A percentile compares a stretch with the other conserved stretches of the same genome.
These are phyloP conservation scores for Begonia peltatifolia DNA, from an alignment of 306 rosid species.

Conservation along the genomic window DNA sequence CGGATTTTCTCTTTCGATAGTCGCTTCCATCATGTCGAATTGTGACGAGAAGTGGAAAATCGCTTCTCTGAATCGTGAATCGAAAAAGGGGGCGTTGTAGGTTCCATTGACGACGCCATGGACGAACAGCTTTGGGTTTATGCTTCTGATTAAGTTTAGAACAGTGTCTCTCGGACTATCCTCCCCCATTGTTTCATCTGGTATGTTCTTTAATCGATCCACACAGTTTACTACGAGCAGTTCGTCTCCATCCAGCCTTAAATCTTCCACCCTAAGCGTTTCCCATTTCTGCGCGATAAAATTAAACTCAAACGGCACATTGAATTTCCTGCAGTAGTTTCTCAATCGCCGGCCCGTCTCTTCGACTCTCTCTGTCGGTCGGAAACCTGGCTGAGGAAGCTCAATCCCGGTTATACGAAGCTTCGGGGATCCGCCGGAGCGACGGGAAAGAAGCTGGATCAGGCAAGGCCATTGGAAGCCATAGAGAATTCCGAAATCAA, in stretches of 20 bases:
- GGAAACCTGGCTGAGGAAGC: constrained; percentile 30
- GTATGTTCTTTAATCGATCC: constrained; percentile 31
- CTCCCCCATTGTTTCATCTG: constrained; percentile 41
- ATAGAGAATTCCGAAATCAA: constrained; percentile 73
- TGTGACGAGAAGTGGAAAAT: constrained; percentile 42
- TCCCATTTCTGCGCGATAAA: constrained; percentile 58
- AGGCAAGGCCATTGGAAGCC: constrained; percentile 92
- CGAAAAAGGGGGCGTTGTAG: constrained; percentile 51
- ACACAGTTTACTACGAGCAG: constrained; percentile 34
- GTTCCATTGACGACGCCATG: constrained; percentile 29
- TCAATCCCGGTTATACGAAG: constrained; percentile 47
- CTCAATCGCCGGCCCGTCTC: constrained; percentile 29
- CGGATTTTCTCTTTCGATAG: constrained; percentile 20
- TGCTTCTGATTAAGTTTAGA: constrained; percentile 29
- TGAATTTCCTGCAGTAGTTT: constrained; percentile 18
- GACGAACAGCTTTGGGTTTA: constrained; percentile 32
- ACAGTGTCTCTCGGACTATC: constrained; percentile 49
- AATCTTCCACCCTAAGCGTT: constrained; percentile 34
- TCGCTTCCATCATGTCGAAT: constrained; percentile 47
- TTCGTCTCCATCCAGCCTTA: constrained; percentile 31
- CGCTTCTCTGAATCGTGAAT: constrained; percentile 56
- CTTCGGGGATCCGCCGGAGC: constrained; percentile 66
- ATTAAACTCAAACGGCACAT: constrained; percentile 37
- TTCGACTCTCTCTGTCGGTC: constrained; percentile 24
- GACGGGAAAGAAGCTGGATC: constrained; percentile 37